phyloP scores from a whole-genome alignment of 176 grass and related monocot species.

The barley (Hordeum vulgare) region DNA sequence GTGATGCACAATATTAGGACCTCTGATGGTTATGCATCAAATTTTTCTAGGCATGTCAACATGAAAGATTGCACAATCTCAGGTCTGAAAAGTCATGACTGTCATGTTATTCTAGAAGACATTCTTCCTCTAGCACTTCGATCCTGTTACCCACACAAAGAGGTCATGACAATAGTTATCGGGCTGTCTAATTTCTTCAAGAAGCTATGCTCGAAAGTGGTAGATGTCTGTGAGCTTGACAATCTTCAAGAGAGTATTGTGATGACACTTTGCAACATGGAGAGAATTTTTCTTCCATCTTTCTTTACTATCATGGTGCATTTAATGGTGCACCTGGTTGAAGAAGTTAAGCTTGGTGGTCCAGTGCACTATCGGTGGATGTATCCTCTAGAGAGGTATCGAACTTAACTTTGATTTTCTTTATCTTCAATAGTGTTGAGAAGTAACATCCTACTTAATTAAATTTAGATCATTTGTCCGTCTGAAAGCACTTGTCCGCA shows the following conservation, averaged over 20 bases:
- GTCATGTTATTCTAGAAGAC: slow-evolving; percentile 18
- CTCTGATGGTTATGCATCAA: not conserved
- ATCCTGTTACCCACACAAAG: not conserved
- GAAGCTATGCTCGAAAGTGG: too few relatives aligned
- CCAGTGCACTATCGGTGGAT: slow-evolving; percentile 24
- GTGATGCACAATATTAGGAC: not conserved
- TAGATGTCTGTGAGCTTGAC: not conserved
- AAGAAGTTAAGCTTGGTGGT: slow-evolving; percentile 16
- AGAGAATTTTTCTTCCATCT: slow-evolving; percentile 7
- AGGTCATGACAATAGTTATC: not conserved
- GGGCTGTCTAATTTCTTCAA: too few relatives aligned
- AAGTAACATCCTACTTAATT: not conserved
- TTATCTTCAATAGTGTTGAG: not conserved
- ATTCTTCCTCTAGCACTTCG: slow-evolving; percentile 16
- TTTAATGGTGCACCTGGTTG: slow-evolving; percentile 10
- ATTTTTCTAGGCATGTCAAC: not conserved
- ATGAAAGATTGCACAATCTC: not conserved
- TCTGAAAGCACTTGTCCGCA: not conserved
- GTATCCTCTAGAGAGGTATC: slow-evolving; percentile 27
- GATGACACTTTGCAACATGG: slow-evolving; percentile 16
- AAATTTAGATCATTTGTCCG: not conserved
- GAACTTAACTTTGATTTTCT: not conserved
- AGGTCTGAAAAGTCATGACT: slow-evolving; percentile 25
- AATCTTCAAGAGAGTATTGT: not conserved
- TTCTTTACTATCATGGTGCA: slow-evolving; percentile 28